Evolutionary conservation across 2,329 filamentous ascomycete species (phyloP).

Genomic region (Lachnellula occidentalis): DNA sequence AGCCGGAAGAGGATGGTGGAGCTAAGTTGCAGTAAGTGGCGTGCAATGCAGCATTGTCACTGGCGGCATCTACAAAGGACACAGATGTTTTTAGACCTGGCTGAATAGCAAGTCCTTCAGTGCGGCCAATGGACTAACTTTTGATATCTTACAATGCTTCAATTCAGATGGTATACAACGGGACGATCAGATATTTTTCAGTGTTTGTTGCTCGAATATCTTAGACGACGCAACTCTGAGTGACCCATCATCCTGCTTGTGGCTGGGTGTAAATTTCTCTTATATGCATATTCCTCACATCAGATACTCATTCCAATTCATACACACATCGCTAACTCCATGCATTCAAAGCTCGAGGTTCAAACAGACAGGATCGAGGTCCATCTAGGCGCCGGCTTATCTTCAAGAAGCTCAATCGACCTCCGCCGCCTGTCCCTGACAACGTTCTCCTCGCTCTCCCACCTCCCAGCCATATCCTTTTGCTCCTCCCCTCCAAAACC

Average conservation of each 20-base stretch:
- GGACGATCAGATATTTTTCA: no score
- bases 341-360: neutral
- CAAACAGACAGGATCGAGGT: neutral
- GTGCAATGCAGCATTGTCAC: neutral
- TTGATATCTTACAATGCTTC: no score
- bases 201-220: neutral
- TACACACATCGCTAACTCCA: neutral
- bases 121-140: no score
- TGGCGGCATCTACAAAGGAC: neutral
- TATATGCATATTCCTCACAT: no score
- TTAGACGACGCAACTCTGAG: neutral
- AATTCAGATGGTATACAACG: neutral
- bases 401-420: conserved; percentile 22
- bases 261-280: no score
- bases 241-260: no score
- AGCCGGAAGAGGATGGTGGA: neutral
- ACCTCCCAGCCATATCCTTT: conserved; percentile 26
- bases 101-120: no score
- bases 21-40: neutral
- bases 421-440: conserved; percentile 28
- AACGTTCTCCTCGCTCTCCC: conserved; percentile 32
- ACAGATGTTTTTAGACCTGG: neutral
- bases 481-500: conserved; percentile 20
- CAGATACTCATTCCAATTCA: no score
- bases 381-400: neutral